A percentile compares a stretch with the other conserved stretches of the same genome.
These are phyloP conservation scores for Cladophialophora carrionii DNA, from an alignment of 2,329 filamentous ascomycete species.

Conservation along the genomic window DNA sequence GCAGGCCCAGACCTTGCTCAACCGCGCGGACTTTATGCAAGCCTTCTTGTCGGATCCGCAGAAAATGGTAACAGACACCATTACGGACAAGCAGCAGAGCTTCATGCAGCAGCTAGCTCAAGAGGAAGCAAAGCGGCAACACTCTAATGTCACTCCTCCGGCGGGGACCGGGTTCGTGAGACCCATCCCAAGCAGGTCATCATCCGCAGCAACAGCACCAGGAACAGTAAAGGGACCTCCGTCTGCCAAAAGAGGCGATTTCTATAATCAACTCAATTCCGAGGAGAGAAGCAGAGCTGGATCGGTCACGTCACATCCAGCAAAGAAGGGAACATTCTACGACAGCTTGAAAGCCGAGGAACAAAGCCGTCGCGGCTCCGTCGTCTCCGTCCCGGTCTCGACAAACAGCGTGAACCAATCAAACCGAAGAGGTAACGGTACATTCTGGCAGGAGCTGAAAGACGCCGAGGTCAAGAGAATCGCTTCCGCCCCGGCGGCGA, in stretches of 20 bases:
- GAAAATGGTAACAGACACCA: constrained; percentile 34
- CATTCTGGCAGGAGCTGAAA: constrained; percentile 37
- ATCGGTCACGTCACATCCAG: constrained; percentile 20
- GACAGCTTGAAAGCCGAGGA: constrained; percentile 32
- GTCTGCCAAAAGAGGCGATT: constrained; percentile 19
- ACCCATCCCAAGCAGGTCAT: constrained; percentile 10
- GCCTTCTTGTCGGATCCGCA: constrained; percentile 36
- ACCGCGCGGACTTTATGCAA: constrained; percentile 35
- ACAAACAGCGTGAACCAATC: constrained; percentile 17
- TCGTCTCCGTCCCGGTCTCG: neutral
- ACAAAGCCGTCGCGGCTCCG: constrained; percentile 13
- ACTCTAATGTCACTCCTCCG: constrained; percentile 4
- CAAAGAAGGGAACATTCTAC: constrained; percentile 33
- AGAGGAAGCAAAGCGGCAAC: constrained; percentile 32
- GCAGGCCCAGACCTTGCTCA: constrained; percentile 33
- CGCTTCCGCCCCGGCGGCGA: neutral
- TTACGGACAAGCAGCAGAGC: constrained; percentile 27
- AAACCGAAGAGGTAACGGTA: constrained; percentile 19
- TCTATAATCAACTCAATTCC: constrained; percentile 28
- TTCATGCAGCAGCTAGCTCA: constrained; percentile 34
- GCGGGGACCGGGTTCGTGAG: neutral
- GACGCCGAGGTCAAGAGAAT: constrained; percentile 7
- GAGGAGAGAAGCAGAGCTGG: constrained; percentile 29
- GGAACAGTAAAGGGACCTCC: neutral
- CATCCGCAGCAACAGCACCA: neutral